Conservation (phyloP, 2,329 filamentous ascomycete species). For the Xylaria sp. region DNA sequence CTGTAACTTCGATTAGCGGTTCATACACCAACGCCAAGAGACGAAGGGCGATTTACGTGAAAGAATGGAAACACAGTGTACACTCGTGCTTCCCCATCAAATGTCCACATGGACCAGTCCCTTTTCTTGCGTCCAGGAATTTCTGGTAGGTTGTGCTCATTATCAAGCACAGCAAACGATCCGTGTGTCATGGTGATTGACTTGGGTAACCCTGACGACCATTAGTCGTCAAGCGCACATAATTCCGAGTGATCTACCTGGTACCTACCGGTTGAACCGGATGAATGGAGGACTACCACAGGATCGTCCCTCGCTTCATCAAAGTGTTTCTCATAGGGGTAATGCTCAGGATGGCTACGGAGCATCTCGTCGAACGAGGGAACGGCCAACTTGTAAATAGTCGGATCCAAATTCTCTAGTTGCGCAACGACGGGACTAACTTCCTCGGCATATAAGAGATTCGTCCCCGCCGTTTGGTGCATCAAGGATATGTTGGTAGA, state of each 20-base stretch:
- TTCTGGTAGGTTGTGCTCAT: slow-evolving; percentile 18
- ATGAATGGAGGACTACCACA: slow-evolving; percentile 30
- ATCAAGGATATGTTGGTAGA: slow-evolving; percentile 18
- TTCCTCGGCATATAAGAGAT: slow-evolving; percentile 23
- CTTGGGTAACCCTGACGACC: slow-evolving; percentile 10
- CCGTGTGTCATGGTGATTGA: slow-evolving; percentile 15
- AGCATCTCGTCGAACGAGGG: slow-evolving; percentile 28
- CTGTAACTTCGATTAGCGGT: slow-evolving; percentile 7
- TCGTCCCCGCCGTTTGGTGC: slow-evolving; percentile 16
- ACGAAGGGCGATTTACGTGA: slow-evolving; percentile 19
- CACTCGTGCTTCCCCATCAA: slow-evolving; percentile 21
- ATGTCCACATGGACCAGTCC: slow-evolving; percentile 24
- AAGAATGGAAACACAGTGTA: slow-evolving; percentile 30
- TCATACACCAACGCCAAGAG: background rate
- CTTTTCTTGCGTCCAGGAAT: slow-evolving; percentile 18
- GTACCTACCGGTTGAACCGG: slow-evolving; percentile 23
- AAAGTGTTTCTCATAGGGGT: slow-evolving; percentile 25
- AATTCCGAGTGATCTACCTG: too few relatives aligned
- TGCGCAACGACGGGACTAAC: slow-evolving; percentile 15
- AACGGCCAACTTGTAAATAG: slow-evolving; percentile 1
- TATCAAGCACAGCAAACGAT: slow-evolving; percentile 3
- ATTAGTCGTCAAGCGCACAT: too few relatives aligned
- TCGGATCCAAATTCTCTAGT: background rate
- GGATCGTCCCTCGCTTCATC: slow-evolving; percentile 25
- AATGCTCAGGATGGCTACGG: slow-evolving; percentile 10